Evolutionary conservation across 2,329 filamentous ascomycete species (phyloP).

Genomic region (Coniochaeta sp.): DNA sequence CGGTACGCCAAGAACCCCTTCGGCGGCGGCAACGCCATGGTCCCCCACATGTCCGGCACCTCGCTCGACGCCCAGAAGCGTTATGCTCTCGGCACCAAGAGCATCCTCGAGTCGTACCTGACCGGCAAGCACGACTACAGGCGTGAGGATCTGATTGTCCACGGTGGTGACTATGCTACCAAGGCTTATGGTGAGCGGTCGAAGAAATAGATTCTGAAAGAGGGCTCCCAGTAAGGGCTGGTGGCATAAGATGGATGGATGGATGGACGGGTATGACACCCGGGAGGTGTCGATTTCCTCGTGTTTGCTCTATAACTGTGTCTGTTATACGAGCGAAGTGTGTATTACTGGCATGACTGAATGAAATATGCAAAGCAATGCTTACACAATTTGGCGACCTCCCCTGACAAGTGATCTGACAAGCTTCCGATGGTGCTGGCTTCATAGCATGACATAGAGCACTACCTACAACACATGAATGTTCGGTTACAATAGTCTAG

Average conservation of each 20-base stretch:
- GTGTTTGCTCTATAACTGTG: background rate
- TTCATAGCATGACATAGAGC: no score
- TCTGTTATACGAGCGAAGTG: background rate
- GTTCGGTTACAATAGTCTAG: no score
- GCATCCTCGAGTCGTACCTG: constrained; percentile 88
- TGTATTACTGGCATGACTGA: constrained; percentile 1
- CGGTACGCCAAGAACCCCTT: constrained; percentile 90
- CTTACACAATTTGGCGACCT: background rate
- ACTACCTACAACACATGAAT: no score
- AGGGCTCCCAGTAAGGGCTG: no score
- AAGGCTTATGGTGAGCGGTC: constrained; percentile 70
- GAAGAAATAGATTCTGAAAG: constrained; percentile 16
- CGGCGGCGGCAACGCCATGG: constrained; percentile 97
- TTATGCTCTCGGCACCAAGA: constrained; percentile 81
- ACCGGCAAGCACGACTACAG: constrained; percentile 80
- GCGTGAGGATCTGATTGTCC: constrained; percentile 83
- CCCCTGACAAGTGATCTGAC: no score
- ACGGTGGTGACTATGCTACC: constrained; percentile 87
- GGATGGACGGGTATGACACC: no score
- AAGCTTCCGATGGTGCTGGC: no score
- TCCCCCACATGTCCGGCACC: constrained; percentile 97
- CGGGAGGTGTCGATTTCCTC: background rate
- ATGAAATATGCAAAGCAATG: background rate
- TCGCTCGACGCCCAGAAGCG: constrained; percentile 96
- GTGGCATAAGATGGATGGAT: no score